Evolutionary conservation across 2,329 filamentous ascomycete species (phyloP).

Genomic region (Periglandula ipomoeae): DNA sequence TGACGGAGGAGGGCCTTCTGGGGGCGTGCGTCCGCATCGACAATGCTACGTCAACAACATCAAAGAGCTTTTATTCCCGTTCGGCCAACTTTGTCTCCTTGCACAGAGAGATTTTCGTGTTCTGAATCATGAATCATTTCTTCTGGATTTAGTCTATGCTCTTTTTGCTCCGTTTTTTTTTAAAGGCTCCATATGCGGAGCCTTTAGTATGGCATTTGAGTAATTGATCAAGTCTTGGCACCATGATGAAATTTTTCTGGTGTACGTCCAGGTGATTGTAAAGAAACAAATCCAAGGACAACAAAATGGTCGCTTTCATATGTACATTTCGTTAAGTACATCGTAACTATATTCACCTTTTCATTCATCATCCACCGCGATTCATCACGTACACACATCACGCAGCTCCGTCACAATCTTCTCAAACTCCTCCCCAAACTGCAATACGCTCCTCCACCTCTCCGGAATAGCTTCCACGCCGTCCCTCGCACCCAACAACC

Average conservation of each 20-base stretch:
- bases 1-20: not conserved
- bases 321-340: too few species aligned
- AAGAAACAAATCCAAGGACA: too few species aligned
- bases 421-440: slow-evolving; percentile 31
- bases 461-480: slow-evolving; percentile 34
- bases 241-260: too few species aligned
- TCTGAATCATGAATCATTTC: not conserved
- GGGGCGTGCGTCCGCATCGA: not conserved
- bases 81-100: not conserved
- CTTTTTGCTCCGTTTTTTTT: too few species aligned
- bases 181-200: too few species aligned
- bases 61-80: too few species aligned
- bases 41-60: not conserved
- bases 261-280: too few species aligned
- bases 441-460: slow-evolving; percentile 22
- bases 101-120: not conserved
- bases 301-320: too few species aligned
- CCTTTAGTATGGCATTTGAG: too few species aligned
- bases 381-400: not conserved
- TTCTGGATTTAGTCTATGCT: too few species aligned
- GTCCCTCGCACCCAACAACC: slow-evolving; percentile 34
- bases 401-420: slow-evolving; percentile 3
- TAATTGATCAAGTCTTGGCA: too few species aligned
- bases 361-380: not conserved
- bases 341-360: not conserved